Conservation (phyloP, 108 stramenopile species). For the Fistulifera solaris region DNA sequence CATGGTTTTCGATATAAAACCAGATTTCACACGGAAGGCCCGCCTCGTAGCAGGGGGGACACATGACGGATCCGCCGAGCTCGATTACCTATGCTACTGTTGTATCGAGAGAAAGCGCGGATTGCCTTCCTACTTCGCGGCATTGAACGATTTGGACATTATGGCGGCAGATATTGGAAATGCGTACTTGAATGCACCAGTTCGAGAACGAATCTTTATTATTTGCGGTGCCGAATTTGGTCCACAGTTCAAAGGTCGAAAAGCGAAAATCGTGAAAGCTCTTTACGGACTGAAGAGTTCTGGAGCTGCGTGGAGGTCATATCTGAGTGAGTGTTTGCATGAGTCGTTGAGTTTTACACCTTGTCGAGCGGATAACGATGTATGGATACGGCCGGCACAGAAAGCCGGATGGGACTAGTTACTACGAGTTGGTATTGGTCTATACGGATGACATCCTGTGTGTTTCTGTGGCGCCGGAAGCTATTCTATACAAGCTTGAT, state of each 20-base stretch:
- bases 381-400: constrained; percentile 19
- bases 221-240: constrained; percentile 31
- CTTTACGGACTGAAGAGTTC: constrained; percentile 35
- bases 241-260: constrained; percentile 7
- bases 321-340: constrained; percentile 3
- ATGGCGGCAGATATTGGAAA: constrained; percentile 25
- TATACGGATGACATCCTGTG: constrained; percentile 27
- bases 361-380: constrained; percentile 23
- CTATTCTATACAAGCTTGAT: constrained; percentile 6
- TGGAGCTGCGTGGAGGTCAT: constrained; percentile 17
- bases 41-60: constrained; percentile 31
- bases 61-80: constrained; percentile 21
- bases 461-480: constrained; percentile 3
- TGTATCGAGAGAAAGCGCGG: constrained; percentile 36
- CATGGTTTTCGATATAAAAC: constrained; percentile 44
- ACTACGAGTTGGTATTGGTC: constrained; percentile 26
- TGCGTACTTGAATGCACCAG: constrained; percentile 35
- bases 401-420: constrained; percentile 14
- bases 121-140: constrained; percentile 34
- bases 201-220: constrained; percentile 20
- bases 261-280: constrained; percentile 16
- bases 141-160: constrained; percentile 34
- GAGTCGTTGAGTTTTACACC: constrained; percentile 9
- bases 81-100: constrained; percentile 38
- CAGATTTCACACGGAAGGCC: constrained; percentile 29